These are phyloP conservation scores for Conoideocrella luteorostrata DNA, from an alignment of 2,329 filamentous ascomycete species.

Conservation along the genomic window DNA sequence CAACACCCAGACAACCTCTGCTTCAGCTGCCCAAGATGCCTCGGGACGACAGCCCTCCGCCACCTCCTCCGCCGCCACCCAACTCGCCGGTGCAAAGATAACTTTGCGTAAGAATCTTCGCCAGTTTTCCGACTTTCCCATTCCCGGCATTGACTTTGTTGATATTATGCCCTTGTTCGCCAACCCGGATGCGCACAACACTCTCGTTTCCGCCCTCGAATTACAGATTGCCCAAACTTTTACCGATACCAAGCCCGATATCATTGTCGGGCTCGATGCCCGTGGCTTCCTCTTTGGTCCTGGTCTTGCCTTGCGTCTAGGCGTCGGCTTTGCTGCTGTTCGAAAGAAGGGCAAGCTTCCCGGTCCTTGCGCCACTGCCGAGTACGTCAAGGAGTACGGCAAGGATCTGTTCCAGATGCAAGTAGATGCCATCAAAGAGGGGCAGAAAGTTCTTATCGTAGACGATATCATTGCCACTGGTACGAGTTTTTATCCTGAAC, in stretches of 20 bases:
- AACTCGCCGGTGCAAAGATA: constrained; percentile 64
- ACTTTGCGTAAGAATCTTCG: constrained; percentile 68
- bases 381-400: constrained; percentile 94
- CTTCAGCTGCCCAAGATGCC: constrained; percentile 44
- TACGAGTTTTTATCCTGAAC: constrained; percentile 53
- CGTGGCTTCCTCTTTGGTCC: constrained; percentile 95
- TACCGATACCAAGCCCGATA: constrained; percentile 63
- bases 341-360: constrained; percentile 95
- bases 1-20: constrained; percentile 19
- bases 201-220: constrained; percentile 78
- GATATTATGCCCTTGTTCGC: constrained; percentile 97
- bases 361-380: constrained; percentile 76
- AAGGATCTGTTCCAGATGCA: constrained; percentile 96
- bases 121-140: constrained; percentile 87
- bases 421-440: constrained; percentile 71
- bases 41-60: constrained; percentile 57
- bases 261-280: constrained; percentile 89
- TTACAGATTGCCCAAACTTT: constrained; percentile 67
- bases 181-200: constrained; percentile 63
- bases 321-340: constrained; percentile 84
- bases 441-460: constrained; percentile 86
- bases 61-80: constrained; percentile 54
- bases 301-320: constrained; percentile 73
- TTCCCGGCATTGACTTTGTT: constrained; percentile 89
- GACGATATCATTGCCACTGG: constrained; percentile 98